phyloP scores from a whole-genome alignment of 2,329 filamentous ascomycete genomes.

The Ophiostoma ulmi region DNA sequence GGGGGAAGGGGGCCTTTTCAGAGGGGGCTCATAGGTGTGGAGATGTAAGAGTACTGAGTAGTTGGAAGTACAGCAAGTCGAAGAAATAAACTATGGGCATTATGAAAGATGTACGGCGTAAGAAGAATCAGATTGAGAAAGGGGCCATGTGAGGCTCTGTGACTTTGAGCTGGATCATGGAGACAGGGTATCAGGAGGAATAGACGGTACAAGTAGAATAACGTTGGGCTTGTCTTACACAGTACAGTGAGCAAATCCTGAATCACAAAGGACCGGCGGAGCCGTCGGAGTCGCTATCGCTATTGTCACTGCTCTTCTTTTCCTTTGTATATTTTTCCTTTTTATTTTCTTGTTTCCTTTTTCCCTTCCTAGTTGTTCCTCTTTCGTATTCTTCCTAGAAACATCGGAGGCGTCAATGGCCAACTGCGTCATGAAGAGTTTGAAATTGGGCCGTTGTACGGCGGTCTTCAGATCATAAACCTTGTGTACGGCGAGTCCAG shows the following conservation, averaged over 20 bases:
- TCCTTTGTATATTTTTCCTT: neutral
- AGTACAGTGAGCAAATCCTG: neutral
- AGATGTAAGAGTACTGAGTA: neutral
- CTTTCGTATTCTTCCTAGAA: neutral
- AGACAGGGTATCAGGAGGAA: neutral
- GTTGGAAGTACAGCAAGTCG: neutral
- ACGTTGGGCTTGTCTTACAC: neutral
- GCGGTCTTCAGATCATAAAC: slow-evolving; percentile 1
- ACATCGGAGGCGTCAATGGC: neutral
- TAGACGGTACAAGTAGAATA: neutral
- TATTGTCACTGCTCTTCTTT: neutral
- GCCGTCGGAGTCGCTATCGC: neutral
- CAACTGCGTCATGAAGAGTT: neutral
- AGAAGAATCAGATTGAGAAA: neutral
- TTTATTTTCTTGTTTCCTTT: neutral
- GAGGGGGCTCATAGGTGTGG: neutral
- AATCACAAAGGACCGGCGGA: neutral
- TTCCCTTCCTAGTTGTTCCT: neutral
- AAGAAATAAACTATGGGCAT: neutral
- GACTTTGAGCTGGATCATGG: slow-evolving; percentile 6
- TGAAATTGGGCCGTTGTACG: neutral
- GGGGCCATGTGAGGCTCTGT: slow-evolving; percentile 10
- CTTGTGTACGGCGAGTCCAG: neutral
- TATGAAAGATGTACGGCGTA: neutral
- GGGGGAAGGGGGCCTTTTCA: neutral